These are phyloP conservation scores for Mycena floridula DNA, from an alignment of 768 basidiomycete species.

Conservation along the genomic window DNA sequence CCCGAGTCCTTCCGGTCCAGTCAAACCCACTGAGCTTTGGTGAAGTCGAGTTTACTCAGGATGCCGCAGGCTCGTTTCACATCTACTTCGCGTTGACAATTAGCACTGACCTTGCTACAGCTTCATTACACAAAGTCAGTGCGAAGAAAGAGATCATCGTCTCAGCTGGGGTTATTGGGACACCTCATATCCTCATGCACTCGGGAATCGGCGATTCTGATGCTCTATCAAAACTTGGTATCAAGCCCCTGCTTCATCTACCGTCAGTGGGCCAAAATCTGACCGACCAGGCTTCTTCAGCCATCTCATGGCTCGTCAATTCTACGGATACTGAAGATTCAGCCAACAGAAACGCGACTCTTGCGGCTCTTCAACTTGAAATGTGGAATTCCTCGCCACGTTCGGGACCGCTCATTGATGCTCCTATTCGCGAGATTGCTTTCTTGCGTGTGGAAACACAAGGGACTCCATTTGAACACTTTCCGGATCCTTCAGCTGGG, in stretches of 20 bases:
- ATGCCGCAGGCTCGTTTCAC: background rate
- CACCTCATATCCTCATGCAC: slow-evolving; percentile 29
- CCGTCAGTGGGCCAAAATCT: slow-evolving; percentile 43
- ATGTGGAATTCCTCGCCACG: slow-evolving; percentile 7
- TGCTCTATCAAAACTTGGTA: slow-evolving; percentile 28
- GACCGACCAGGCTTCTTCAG: slow-evolving; percentile 29
- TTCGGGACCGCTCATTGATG: slow-evolving; percentile 9
- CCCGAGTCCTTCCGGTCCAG: slow-evolving; percentile 7
- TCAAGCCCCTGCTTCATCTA: slow-evolving; percentile 29
- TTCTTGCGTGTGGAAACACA: slow-evolving; percentile 2
- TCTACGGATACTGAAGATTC: slow-evolving; percentile 13
- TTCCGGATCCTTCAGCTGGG: slow-evolving; percentile 3
- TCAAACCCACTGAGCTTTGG: background rate
- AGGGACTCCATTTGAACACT: background rate
- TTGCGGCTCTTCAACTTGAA: background rate
- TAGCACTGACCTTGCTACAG: slow-evolving; percentile 15
- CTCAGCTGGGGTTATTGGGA: slow-evolving; percentile 29
- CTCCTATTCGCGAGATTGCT: background rate
- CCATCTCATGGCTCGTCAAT: slow-evolving; percentile 21
- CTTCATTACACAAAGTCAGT: slow-evolving; percentile 9
- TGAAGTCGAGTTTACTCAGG: background rate
- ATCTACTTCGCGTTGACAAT: background rate
- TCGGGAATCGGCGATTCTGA: slow-evolving; percentile 38
- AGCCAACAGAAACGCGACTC: no score
- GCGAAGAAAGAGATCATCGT: slow-evolving; percentile 29